Evolutionary conservation across 768 basidiomycete genomes (phyloP), one percentile per base, ranked within the genome.

Genomic region (Neoboletus subvelutipes): DNA sequence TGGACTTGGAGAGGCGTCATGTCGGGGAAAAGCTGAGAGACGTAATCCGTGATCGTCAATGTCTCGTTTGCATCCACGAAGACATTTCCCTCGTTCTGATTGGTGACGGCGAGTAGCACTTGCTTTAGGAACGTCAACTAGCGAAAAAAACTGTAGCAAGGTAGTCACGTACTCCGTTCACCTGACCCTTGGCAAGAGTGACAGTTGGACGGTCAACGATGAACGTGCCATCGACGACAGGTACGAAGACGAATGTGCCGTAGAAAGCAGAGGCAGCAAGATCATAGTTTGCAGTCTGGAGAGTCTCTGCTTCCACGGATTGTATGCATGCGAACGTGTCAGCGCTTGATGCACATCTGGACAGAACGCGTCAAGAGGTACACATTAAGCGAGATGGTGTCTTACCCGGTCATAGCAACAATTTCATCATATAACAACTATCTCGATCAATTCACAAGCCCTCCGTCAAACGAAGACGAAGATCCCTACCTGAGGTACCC

Each of bases 191-290:
- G 10, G 63, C 60, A 22, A 83, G 52, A 5, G 76, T 68, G 47
- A 72, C 54, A 0, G 71, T 77, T 8, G 80, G 78, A 18, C 77
- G 66, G 43, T 77, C 75, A 0, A 71, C 66, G 33, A 82, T 79
- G 56, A 80, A 77, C 1, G 63, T 70, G 2, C 78, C 80, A 60
- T 82, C 81, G 3, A 83, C 73, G 12, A 83, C 79, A 0, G 80
- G 80, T 13, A 73, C 69, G 39, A 77, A 78, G 7, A 65, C 58
- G 36, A 67, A 77, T 2, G 74, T 76, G 1, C 76, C 77, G 50
- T 59, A 78, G 64, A 80, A 77, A 8, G 60, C 74, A 28, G 64
- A 65, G 0, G 3, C 13, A 6, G 66, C 67, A 17, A 80, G 58
- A 10, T 72, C 48, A 4, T 48, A 24, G 53, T 81, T 81, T 6